These are phyloP conservation scores for Hagleromyces aurorensis DNA, from an alignment of 805 yeast species.

Conservation along the genomic window DNA sequence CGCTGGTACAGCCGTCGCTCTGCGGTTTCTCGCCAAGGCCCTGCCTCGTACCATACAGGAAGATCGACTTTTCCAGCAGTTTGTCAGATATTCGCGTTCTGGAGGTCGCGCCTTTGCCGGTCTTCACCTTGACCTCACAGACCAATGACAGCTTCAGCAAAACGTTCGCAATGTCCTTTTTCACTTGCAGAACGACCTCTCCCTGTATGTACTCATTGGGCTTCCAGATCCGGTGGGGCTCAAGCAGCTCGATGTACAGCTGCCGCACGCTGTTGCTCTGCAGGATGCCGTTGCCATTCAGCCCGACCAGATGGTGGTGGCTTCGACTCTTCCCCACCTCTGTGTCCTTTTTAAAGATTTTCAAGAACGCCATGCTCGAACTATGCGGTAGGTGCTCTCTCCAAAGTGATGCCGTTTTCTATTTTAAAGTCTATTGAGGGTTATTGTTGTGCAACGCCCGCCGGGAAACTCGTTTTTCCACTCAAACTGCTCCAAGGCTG, in stretches of 20 bases:
- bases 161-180: conserved; percentile 44
- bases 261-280: conserved; percentile 41
- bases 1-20: conserved; percentile 23
- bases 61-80: conserved; percentile 51
- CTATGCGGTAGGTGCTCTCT: no score
- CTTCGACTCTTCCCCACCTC: no score
- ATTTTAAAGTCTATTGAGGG: no score
- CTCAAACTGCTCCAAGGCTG: no score
- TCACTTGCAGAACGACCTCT: conserved; percentile 47
- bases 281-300: conserved; percentile 6
- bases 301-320: conserved; percentile 15
- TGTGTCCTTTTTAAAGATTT: conserved; percentile 9
- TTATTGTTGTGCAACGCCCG: no score
- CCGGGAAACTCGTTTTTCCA: no score
- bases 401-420: no score
- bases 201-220: conserved; percentile 77
- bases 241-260: conserved; percentile 61
- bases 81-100: conserved; percentile 45
- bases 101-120: conserved; percentile 38
- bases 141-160: conserved; percentile 44
- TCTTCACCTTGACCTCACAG: conserved; percentile 50
- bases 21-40: conserved; percentile 18
- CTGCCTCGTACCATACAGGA: conserved; percentile 52
- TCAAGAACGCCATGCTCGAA: conserved; percentile 10
- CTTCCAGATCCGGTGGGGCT: conserved; percentile 67